Conservation (phyloP, 2,329 filamentous ascomycete species). For the Aspergillus puulaauensis region DNA sequence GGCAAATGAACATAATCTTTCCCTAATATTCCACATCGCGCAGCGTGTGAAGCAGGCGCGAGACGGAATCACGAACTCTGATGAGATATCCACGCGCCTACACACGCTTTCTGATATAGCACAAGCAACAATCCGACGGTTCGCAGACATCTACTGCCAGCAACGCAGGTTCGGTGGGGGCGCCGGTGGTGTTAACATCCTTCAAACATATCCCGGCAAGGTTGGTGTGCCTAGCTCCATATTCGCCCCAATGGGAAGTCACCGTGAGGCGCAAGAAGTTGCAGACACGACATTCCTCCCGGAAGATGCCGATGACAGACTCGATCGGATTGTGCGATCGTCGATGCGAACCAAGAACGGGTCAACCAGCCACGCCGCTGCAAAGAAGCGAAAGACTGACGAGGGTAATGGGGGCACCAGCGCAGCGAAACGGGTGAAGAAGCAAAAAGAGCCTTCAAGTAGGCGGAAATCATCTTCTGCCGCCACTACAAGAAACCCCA, state of each 20-base stretch:
- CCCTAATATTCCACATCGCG: constrained; percentile 85
- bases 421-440: constrained; percentile 32
- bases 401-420: constrained; percentile 25
- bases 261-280: constrained; percentile 78
- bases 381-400: constrained; percentile 46
- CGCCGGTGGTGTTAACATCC: constrained; percentile 50
- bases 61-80: constrained; percentile 68
- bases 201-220: constrained; percentile 80
- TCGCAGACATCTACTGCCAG: constrained; percentile 83
- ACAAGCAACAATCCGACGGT: constrained; percentile 77
- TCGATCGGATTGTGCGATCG: constrained; percentile 74
- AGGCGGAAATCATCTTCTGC: constrained; percentile 37
- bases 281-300: constrained; percentile 83
- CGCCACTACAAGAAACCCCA: constrained; percentile 31
- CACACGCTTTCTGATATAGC: constrained; percentile 88
- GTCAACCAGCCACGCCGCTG: constrained; percentile 23
- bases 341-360: constrained; percentile 60
- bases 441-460: constrained; percentile 32
- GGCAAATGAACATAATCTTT: constrained; percentile 81
- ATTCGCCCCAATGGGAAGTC: constrained; percentile 72
- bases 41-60: constrained; percentile 88
- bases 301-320: constrained; percentile 69
- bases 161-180: constrained; percentile 45
- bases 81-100: constrained; percentile 52
- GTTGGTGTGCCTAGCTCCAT: constrained; percentile 76